Conservation (phyloP, 352 stramenopile species). For the Globisporangium okanoganense region DNA sequence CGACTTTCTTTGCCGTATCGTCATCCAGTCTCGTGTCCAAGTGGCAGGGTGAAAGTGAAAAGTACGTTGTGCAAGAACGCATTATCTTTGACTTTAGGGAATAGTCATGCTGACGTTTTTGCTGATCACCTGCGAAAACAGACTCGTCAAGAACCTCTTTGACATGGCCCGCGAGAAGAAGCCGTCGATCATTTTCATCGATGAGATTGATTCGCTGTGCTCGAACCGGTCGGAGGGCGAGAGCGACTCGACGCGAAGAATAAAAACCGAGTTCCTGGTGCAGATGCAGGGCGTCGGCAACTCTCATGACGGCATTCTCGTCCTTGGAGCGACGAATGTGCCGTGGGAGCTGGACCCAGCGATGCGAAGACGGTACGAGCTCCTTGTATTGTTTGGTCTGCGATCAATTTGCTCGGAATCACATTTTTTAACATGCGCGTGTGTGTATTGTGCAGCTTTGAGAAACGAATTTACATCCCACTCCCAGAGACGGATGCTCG, state of each 20-base stretch:
- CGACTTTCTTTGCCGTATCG: slow-evolving; percentile 97
- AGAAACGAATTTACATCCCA: slow-evolving; percentile 99
- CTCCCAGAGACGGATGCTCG: slow-evolving; percentile 92
- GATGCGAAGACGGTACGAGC: slow-evolving; percentile 89
- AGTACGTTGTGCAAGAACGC: slow-evolving; percentile 30
- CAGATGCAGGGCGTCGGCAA: slow-evolving; percentile 97
- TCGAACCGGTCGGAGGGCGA: slow-evolving; percentile 92
- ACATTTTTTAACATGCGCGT: slow-evolving; percentile 11
- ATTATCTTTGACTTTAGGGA: neutral
- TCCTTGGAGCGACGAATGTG: slow-evolving; percentile 98
- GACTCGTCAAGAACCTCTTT: slow-evolving; percentile 98
- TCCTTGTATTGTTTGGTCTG: neutral
- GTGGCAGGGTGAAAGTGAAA: slow-evolving; percentile 96
- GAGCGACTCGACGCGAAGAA: slow-evolving; percentile 93
- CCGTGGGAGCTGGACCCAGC: slow-evolving; percentile 98
- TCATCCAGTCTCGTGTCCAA: slow-evolving; percentile 98
- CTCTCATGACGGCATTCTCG: slow-evolving; percentile 89
- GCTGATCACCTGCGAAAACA: slow-evolving; percentile 14
- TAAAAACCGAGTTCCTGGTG: slow-evolving; percentile 99
- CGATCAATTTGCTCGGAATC: neutral
- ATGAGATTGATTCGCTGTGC: slow-evolving; percentile 97
- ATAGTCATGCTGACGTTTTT: neutral
- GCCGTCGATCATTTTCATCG: slow-evolving; percentile 96
- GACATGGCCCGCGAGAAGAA: slow-evolving; percentile 95
- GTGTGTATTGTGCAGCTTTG: slow-evolving; percentile 76